phyloP scores from a whole-genome alignment of 805 yeast genomes.

The Hanseniaspora clermontiae region DNA sequence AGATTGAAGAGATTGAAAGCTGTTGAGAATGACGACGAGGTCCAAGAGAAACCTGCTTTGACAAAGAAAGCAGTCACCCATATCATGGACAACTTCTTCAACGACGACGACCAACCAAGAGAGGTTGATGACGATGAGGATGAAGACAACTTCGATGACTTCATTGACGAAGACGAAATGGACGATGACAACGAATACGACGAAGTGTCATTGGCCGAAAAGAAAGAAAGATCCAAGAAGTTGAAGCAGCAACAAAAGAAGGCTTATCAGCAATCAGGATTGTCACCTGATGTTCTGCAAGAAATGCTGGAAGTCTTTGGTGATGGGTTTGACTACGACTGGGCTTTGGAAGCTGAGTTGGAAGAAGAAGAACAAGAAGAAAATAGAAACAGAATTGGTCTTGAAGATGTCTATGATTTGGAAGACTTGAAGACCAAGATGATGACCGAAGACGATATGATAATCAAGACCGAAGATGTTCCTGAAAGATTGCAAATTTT shows the following conservation, averaged over 20 bases:
- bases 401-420: conserved; percentile 88
- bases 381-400: conserved; percentile 34
- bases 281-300: conserved; percentile 81
- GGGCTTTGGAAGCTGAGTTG: conserved; percentile 91
- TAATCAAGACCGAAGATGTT: conserved; percentile 69
- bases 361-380: conserved; percentile 46
- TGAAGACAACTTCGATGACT: conserved; percentile 84
- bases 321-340: conserved; percentile 91
- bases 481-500: conserved; percentile 85
- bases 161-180: conserved; percentile 92
- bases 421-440: conserved; percentile 81
- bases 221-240: conserved; percentile 37
- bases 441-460: conserved; percentile 84
- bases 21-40: conserved; percentile 10
- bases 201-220: conserved; percentile 82
- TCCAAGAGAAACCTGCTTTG: conserved; percentile 15
- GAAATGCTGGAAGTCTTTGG: conserved; percentile 93
- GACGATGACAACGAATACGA: conserved; percentile 81
- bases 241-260: conserved; percentile 32
- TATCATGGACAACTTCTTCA: conserved; percentile 32
- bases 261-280: conserved; percentile 45
- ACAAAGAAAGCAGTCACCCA: conserved; percentile 18
- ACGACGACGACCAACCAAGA: conserved; percentile 30
- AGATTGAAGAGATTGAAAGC: conserved; percentile 74
- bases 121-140: conserved; percentile 17